phyloP scores from a whole-genome alignment of 2,329 filamentous ascomycete species.

The Lachnellula occidentalis region DNA sequence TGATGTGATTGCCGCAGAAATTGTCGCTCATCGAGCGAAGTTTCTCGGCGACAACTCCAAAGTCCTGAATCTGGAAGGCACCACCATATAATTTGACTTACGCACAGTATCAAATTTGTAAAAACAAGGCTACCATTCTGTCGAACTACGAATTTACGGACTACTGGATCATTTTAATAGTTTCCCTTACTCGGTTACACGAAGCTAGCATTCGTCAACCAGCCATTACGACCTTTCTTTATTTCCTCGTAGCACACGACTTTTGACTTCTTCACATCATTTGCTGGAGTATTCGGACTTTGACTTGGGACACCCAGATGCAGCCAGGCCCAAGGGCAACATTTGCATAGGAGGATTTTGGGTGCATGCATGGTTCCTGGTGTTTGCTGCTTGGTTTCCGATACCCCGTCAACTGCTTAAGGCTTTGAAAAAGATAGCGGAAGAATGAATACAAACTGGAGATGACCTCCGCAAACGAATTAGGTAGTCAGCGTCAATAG shows the following conservation, averaged over 20 bases:
- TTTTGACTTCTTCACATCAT: neutral
- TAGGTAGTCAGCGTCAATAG: constrained; percentile 2
- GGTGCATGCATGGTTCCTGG: neutral
- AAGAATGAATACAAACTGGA: neutral
- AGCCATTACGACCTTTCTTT: neutral
- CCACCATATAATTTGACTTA: constrained; percentile 16
- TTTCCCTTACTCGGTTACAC: neutral
- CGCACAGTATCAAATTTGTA: constrained; percentile 20
- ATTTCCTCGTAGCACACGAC: neutral
- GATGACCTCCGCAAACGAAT: neutral
- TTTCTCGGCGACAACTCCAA: constrained; percentile 61
- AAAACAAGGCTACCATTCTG: constrained; percentile 15
- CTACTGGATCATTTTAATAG: neutral
- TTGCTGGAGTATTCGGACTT: neutral
- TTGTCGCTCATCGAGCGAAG: constrained; percentile 59
- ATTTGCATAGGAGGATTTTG: constrained; percentile 2
- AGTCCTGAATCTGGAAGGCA: constrained; percentile 51
- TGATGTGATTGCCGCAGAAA: constrained; percentile 58
- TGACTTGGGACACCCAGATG: neutral
- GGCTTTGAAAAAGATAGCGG: neutral
- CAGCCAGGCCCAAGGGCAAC: neutral
- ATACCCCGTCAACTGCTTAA: neutral
- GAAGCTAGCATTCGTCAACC: neutral
- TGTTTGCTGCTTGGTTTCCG: neutral
- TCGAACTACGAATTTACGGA: neutral